Evolutionary conservation across 768 basidiomycete genomes (phyloP).

Genomic region (Psilocybe cyanescens): DNA sequence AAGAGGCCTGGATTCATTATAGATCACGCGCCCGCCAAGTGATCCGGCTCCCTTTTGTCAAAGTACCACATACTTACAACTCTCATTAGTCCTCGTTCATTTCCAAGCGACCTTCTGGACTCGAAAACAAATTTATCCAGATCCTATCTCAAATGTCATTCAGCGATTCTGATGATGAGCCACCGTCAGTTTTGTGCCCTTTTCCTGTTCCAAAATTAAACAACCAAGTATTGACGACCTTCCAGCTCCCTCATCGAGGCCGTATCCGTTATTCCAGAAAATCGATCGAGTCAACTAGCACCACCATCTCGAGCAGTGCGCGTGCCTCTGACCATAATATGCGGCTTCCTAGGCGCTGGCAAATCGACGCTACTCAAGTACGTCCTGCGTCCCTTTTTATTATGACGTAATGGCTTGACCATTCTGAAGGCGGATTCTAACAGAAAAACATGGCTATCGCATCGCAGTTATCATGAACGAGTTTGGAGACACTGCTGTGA

Average conservation of each 20-base stretch:
- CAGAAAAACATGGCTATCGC: conserved; percentile 90
- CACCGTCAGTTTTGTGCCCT: conserved; percentile 17
- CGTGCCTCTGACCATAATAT: conserved; percentile 92
- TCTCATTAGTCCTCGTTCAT: no score
- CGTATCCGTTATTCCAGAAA: conserved; percentile 5
- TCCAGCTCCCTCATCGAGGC: conserved; percentile 23
- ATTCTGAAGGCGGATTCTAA: conserved; percentile 74
- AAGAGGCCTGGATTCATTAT: conserved; percentile 1
- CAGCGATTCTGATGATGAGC: conserved; percentile 26
- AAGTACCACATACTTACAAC: not conserved
- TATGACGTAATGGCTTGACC: conserved; percentile 1
- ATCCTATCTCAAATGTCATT: conserved; percentile 15
- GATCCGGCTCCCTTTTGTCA: not conserved
- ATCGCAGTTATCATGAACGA: conserved; percentile 99
- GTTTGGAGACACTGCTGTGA: conserved; percentile 92
- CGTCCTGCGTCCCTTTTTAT: conserved; percentile 23
- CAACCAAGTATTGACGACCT: not conserved
- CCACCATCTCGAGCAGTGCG: conserved; percentile 19
- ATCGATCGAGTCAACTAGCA: not conserved
- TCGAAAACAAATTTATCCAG: not conserved
- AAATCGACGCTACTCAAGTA: conserved; percentile 92
- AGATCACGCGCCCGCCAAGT: conserved; percentile 16
- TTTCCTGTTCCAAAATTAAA: not conserved
- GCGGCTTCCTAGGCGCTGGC: conserved; percentile 93
- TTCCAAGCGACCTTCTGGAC: not conserved